These are phyloP conservation scores for Dissophora globulifera DNA, from an alignment of 192 early-diverging fungal genomes.

Conservation along the genomic window DNA sequence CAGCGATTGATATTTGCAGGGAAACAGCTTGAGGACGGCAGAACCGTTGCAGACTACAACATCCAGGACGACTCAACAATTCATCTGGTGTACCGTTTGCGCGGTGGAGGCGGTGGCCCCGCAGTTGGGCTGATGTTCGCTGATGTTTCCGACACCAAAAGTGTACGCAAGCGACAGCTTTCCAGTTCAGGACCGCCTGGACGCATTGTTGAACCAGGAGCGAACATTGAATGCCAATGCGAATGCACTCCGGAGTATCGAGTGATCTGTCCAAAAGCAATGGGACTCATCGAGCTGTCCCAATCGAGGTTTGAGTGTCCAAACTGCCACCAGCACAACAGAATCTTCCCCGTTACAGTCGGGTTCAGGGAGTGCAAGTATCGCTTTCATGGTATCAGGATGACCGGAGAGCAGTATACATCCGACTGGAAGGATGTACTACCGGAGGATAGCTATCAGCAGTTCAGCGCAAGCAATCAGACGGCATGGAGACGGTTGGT, in stretches of 20 bases:
- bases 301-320: background rate
- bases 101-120: background rate
- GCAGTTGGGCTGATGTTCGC: background rate
- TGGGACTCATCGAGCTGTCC: slow-evolving; percentile 7
- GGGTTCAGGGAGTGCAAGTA: slow-evolving; percentile 16
- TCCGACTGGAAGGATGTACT: background rate
- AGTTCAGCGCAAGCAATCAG: too few relatives aligned
- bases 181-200: background rate
- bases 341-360: slow-evolving; percentile 3
- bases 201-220: background rate
- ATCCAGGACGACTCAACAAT: background rate
- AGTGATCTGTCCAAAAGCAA: background rate
- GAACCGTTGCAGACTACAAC: background rate
- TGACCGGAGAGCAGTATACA: slow-evolving; percentile 3
- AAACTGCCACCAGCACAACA: background rate
- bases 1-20: background rate
- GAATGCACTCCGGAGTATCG: background rate
- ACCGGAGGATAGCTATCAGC: background rate
- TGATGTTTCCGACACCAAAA: background rate
- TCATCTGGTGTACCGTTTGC: background rate
- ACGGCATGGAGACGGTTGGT: background rate
- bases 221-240: slow-evolving; percentile 15
- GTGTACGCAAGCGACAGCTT: background rate
- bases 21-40: background rate
- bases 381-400: slow-evolving; percentile 17